A percentile compares a stretch with the other conserved stretches of the same genome.
phyloP scores from a whole-genome alignment of 768 basidiomycete genomes.

The Lanmaoa pseudosensibilis region DNA sequence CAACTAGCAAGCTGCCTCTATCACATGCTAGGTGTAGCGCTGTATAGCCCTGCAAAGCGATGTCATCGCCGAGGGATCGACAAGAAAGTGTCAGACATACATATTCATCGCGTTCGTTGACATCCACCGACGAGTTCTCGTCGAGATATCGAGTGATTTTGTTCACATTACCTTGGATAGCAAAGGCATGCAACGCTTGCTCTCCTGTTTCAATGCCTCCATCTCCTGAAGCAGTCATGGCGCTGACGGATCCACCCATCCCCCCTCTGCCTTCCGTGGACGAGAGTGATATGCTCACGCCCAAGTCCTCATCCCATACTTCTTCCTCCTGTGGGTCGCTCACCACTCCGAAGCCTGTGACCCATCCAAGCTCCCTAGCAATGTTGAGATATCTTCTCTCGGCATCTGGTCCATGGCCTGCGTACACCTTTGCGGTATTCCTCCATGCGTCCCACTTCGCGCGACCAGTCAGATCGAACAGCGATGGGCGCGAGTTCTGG shows the following conservation, averaged over 20 bases:
- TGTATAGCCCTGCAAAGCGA: conserved; percentile 70
- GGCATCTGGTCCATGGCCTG: conserved; percentile 42
- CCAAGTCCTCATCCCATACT: conserved; percentile 46
- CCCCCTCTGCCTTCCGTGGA: conserved; percentile 32
- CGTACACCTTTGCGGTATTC: conserved; percentile 48
- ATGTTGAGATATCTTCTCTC: conserved; percentile 69
- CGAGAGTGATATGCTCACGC: conserved; percentile 24
- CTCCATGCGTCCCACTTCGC: conserved; percentile 91
- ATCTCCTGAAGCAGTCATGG: conserved; percentile 44
- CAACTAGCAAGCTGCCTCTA: conserved; percentile 62
- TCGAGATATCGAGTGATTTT: conserved; percentile 47
- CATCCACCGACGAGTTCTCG: conserved; percentile 41
- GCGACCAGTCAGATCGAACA: conserved; percentile 76
- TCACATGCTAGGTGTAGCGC: conserved; percentile 86
- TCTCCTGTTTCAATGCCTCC: conserved; percentile 42
- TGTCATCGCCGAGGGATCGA: conserved; percentile 3
- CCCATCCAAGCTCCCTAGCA: conserved; percentile 72
- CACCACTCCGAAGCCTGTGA: conserved; percentile 30
- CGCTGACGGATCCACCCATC: conserved; percentile 65
- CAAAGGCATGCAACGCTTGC: conserved; percentile 59
- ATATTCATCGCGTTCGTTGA: conserved; percentile 70
- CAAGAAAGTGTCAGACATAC: conserved; percentile 46
- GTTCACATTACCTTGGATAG: conserved; percentile 54
- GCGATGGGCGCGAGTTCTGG: conserved; percentile 58
- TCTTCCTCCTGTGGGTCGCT: conserved; percentile 25